These are phyloP conservation scores for Synchytrium microbalum DNA, from an alignment of 371 early-diverging fungal genomes.

Conservation along the genomic window DNA sequence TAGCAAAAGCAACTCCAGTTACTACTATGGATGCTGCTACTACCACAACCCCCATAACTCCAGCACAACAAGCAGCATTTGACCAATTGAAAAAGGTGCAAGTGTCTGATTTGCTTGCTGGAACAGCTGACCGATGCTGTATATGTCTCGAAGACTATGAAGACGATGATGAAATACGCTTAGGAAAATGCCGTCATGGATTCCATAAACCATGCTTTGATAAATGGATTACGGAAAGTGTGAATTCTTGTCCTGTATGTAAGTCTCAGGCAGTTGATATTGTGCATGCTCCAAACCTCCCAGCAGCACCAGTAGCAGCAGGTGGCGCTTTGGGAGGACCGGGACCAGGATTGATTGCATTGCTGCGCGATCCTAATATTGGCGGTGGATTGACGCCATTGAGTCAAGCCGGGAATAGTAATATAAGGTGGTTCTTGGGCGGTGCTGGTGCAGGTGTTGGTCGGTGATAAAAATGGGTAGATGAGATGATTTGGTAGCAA, in stretches of 20 bases:
- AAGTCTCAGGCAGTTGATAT: background rate
- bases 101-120: background rate
- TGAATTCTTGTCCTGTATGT: conserved; percentile 3
- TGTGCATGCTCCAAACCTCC: background rate
- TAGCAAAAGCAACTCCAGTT: background rate
- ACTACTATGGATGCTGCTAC: background rate
- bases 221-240: background rate
- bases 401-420: too few relatives aligned
- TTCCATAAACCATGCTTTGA: conserved; percentile 23
- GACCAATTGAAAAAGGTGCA: background rate
- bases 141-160: conserved; percentile 32
- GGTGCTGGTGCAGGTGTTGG: too few relatives aligned
- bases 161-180: conserved; percentile 22
- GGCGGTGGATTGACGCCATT: too few relatives aligned
- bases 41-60: background rate
- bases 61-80: background rate
- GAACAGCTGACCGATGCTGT: conserved; percentile 11
- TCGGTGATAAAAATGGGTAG: too few relatives aligned
- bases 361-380: background rate
- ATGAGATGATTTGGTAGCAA: too few relatives aligned
- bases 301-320: background rate
- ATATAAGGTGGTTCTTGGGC: too few relatives aligned
- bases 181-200: conserved; percentile 27
- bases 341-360: background rate
- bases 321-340: background rate